Conservation (phyloP, 2,329 filamentous ascomycete genomes). For the Rhinocladiella mackenziei region DNA sequence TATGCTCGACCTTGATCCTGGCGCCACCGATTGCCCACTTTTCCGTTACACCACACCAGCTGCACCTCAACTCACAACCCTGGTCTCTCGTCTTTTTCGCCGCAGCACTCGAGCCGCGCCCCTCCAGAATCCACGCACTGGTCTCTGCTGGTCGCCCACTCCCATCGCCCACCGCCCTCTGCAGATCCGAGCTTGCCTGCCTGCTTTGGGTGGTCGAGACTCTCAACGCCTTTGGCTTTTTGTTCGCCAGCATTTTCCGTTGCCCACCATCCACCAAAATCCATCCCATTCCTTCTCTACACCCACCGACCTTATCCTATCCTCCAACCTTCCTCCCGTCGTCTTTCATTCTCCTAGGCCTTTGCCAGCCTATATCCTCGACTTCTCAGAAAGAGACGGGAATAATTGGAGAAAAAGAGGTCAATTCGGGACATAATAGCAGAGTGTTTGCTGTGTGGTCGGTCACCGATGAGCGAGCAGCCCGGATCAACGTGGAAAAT, state of each 20-base stretch:
- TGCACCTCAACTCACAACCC: slow-evolving; percentile 16
- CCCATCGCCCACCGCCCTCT: slow-evolving; percentile 15
- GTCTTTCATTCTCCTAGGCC: slow-evolving; percentile 17
- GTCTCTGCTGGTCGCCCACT: slow-evolving; percentile 4
- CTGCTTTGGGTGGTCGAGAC: slow-evolving; percentile 24
- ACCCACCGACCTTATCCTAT: slow-evolving; percentile 1
- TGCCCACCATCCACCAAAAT: slow-evolving; percentile 14
- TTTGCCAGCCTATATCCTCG: slow-evolving; percentile 18
- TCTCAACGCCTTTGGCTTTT: slow-evolving; percentile 24
- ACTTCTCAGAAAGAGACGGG: slow-evolving; percentile 14
- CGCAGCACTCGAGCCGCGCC: slow-evolving; percentile 24
- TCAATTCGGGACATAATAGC: slow-evolving; percentile 3
- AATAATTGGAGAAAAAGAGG: slow-evolving; percentile 5
- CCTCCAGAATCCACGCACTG: background rate
- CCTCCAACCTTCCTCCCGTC: slow-evolving; percentile 4
- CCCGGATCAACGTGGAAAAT: slow-evolving; percentile 20
- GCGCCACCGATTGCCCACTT: slow-evolving; percentile 25
- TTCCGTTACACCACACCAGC: slow-evolving; percentile 13
- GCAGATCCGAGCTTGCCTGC: slow-evolving; percentile 23
- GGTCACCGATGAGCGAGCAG: slow-evolving; percentile 19
- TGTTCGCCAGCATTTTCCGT: slow-evolving; percentile 20
- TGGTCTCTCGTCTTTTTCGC: slow-evolving; percentile 14
- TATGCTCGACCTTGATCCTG: slow-evolving; percentile 15
- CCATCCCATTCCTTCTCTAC: slow-evolving; percentile 9
- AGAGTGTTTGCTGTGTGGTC: slow-evolving; percentile 6